Evolutionary conservation across 495 filamentous ascomycete species (phyloP).

Genomic region (Pseudoneurospora amorphoporcata): DNA sequence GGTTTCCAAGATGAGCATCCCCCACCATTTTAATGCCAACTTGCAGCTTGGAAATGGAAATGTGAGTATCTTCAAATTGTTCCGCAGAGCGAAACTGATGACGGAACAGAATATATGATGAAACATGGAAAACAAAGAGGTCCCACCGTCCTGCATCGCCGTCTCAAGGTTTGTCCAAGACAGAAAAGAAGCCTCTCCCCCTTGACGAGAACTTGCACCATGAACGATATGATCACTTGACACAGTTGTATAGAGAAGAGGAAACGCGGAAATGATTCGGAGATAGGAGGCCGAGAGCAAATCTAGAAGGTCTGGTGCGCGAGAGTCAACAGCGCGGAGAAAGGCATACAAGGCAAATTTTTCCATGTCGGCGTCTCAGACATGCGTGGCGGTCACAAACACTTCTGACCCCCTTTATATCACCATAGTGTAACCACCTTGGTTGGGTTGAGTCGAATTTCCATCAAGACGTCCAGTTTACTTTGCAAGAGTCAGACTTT

Average conservation of each 20-base stretch:
- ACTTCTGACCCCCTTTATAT: background rate
- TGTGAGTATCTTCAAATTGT: background rate
- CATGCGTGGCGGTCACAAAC: background rate
- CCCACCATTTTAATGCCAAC: background rate
- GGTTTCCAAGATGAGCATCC: background rate
- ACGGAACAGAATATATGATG: background rate
- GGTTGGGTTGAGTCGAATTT: background rate
- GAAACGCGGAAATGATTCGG: background rate
- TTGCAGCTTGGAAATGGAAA: background rate
- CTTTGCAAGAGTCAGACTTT: background rate
- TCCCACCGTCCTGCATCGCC: background rate
- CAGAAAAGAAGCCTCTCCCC: background rate
- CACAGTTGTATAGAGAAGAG: background rate
- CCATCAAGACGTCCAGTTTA: background rate
- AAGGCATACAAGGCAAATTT: background rate
- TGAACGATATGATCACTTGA: background rate
- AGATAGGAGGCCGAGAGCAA: background rate
- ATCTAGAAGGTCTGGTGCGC: background rate
- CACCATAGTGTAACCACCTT: background rate
- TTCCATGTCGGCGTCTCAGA: background rate
- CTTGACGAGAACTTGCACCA: background rate
- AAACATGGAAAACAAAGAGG: background rate
- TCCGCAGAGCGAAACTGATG: background rate
- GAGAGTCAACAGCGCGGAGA: background rate
- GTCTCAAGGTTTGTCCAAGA: background rate